A percentile compares a stretch with the other conserved stretches of the same genome.
These are phyloP conservation scores for Ophiocordyceps camponoti-leonardi DNA, from an alignment of 2,329 filamentous ascomycete species.

Conservation along the genomic window DNA sequence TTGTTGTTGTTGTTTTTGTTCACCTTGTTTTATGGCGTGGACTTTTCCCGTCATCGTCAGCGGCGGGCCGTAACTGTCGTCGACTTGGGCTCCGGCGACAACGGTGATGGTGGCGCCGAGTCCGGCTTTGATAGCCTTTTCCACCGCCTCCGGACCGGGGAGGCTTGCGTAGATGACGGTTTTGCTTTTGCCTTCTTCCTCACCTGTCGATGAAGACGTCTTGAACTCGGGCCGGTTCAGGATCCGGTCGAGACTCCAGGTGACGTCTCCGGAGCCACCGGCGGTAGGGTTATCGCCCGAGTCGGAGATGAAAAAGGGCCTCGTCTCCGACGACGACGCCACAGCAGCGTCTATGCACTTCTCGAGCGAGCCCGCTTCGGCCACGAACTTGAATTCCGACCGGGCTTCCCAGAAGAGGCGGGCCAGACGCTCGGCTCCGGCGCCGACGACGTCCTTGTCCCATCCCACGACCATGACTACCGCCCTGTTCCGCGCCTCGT, in stretches of 20 bases:
- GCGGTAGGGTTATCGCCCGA: constrained; percentile 38
- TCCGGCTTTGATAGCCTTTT: constrained; percentile 23
- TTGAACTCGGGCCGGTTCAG: constrained; percentile 27
- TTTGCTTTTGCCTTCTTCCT: constrained; percentile 10
- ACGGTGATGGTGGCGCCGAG: constrained; percentile 29
- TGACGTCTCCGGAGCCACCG: constrained; percentile 34
- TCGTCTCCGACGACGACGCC: constrained; percentile 11
- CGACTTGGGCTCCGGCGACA: constrained; percentile 30
- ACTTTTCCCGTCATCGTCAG: constrained; percentile 32
- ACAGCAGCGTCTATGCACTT: constrained; percentile 29
- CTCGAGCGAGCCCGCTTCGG: constrained; percentile 26
- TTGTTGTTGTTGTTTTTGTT: no score
- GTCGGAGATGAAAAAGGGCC: constrained; percentile 36
- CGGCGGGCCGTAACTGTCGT: constrained; percentile 27
- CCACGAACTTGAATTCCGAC: constrained; percentile 31
- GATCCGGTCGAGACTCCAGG: constrained; percentile 29
- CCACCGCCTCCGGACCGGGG: constrained; percentile 26
- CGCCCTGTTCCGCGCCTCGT: constrained; percentile 33
- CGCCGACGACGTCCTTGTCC: constrained; percentile 19
- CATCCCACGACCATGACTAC: constrained; percentile 33
- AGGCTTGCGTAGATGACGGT: constrained; percentile 35
- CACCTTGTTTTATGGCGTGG: constrained; percentile 31
- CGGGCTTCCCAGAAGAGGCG: constrained; percentile 28
- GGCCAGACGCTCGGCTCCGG: constrained; percentile 26
- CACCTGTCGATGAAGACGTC: constrained; percentile 1